phyloP scores from a whole-genome alignment of 176 grass and related monocot genomes.

The Luzula sylvatica region DNA sequence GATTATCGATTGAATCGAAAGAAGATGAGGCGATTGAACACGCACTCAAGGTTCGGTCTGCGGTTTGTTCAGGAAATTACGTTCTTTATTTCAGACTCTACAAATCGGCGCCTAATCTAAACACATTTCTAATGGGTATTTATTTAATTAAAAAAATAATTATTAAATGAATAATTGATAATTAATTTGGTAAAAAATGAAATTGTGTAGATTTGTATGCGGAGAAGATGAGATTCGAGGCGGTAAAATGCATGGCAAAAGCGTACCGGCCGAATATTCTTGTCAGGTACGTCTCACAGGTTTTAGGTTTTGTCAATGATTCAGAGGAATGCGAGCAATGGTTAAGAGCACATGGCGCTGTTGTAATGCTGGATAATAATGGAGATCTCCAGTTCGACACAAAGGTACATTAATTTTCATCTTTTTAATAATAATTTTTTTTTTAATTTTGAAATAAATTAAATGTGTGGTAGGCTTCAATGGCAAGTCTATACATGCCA shows the following conservation, averaged over 20 bases:
- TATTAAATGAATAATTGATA: neutral
- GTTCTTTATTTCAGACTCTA: slow-evolving; percentile 88
- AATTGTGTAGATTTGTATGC: slow-evolving; percentile 69
- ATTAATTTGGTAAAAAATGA: too few relatives aligned
- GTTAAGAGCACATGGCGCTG: slow-evolving; percentile 81
- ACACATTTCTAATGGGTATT: slow-evolving; percentile 94
- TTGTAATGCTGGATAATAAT: slow-evolving; percentile 43
- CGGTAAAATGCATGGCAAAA: slow-evolving; percentile 79
- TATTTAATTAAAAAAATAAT: slow-evolving; percentile 7
- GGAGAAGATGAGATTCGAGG: slow-evolving; percentile 85
- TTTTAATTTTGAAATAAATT: neutral
- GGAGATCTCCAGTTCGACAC: slow-evolving; percentile 67
- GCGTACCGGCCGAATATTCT: slow-evolving; percentile 65
- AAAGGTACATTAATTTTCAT: slow-evolving; percentile 44
- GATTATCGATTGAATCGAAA: slow-evolving; percentile 72
- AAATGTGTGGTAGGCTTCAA: slow-evolving; percentile 43
- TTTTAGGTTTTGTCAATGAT: slow-evolving; percentile 66
- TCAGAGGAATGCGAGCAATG: slow-evolving; percentile 68
- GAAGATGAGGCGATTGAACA: slow-evolving; percentile 76
- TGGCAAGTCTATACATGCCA: slow-evolving; percentile 70
- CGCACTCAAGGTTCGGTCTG: slow-evolving; percentile 70
- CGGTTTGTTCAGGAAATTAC: slow-evolving; percentile 90
- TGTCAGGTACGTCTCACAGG: slow-evolving; percentile 44
- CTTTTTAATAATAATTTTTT: neutral
- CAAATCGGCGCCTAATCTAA: slow-evolving; percentile 73